These are phyloP conservation scores for Naganishia cerealis DNA, from an alignment of 1,284 basidiomycete species.

Conservation along the genomic window DNA sequence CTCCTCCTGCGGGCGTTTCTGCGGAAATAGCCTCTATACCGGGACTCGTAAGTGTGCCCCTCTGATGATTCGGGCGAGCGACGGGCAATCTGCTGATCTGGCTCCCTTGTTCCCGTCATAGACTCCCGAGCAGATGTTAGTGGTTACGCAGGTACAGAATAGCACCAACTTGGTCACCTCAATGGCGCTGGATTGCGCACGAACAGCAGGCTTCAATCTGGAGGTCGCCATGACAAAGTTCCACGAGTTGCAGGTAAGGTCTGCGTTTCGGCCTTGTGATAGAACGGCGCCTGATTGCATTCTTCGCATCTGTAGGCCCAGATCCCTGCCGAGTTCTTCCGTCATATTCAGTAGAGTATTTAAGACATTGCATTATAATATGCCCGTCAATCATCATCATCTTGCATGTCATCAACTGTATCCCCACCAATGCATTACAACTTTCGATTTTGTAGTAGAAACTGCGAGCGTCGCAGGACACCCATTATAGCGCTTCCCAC, in stretches of 20 bases:
- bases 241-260: slow-evolving; percentile 58
- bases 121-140: slow-evolving; percentile 60
- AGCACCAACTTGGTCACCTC: slow-evolving; percentile 72
- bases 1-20: slow-evolving; percentile 26
- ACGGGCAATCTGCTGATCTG: not conserved
- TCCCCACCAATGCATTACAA: slow-evolving; percentile 24
- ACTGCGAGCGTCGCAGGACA: slow-evolving; percentile 20
- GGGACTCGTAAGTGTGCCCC: slow-evolving; percentile 24
- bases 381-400: not conserved
- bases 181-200: slow-evolving; percentile 76
- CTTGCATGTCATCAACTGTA: slow-evolving; percentile 21
- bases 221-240: slow-evolving; percentile 75
- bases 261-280: not conserved
- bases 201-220: slow-evolving; percentile 76
- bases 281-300: not conserved
- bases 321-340: slow-evolving; percentile 30
- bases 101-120: not conserved
- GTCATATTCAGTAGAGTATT: not conserved
- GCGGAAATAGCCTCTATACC: slow-evolving; percentile 31
- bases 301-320: slow-evolving; percentile 11
- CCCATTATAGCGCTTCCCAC: slow-evolving; percentile 4
- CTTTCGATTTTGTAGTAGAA: slow-evolving; percentile 23
- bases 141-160: slow-evolving; percentile 64
- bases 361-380: not conserved
- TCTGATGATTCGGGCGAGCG: not conserved